Percentiles rank a stretch among this genome's conserved stretches.
phyloP scores from a whole-genome alignment of 768 basidiomycete species.

The Lactarius tabidus region DNA sequence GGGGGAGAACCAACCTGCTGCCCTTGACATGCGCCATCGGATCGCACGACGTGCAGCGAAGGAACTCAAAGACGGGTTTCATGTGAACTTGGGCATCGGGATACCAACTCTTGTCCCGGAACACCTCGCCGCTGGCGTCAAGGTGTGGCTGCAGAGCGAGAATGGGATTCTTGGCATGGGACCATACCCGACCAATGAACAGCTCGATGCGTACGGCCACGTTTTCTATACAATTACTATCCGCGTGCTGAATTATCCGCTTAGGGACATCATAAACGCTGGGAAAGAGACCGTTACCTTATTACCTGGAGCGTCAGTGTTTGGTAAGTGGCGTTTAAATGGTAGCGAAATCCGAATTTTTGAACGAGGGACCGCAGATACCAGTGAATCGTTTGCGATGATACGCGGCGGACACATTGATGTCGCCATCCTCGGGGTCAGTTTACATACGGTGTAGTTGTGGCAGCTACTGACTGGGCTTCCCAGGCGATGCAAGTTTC shows the following conservation, averaged over 20 bases:
- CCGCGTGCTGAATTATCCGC: neutral
- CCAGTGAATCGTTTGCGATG: slow-evolving; percentile 94
- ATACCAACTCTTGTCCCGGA: slow-evolving; percentile 90
- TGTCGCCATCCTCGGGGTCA: slow-evolving; percentile 86
- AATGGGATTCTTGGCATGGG: slow-evolving; percentile 89
- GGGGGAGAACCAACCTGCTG: slow-evolving; percentile 45
- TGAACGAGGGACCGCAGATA: slow-evolving; percentile 48
- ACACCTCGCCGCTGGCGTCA: slow-evolving; percentile 64
- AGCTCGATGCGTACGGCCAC: slow-evolving; percentile 69
- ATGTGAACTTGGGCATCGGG: slow-evolving; percentile 87
- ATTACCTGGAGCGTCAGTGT: slow-evolving; percentile 85
- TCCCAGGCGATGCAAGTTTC: slow-evolving; percentile 93
- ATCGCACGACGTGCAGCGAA: slow-evolving; percentile 86
- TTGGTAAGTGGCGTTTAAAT: slow-evolving; percentile 50
- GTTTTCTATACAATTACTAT: slow-evolving; percentile 2
- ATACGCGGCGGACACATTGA: slow-evolving; percentile 96
- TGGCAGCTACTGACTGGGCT: slow-evolving; percentile 5
- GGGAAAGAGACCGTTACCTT: slow-evolving; percentile 94
- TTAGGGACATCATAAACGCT: slow-evolving; percentile 87
- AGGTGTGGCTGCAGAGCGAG: slow-evolving; percentile 89
- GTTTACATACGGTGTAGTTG: slow-evolving; percentile 30
- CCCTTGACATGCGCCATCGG: slow-evolving; percentile 55
- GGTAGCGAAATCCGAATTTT: neutral
- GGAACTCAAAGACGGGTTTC: slow-evolving; percentile 84
- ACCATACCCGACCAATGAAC: slow-evolving; percentile 78